A percentile compares a stretch with the other conserved stretches of the same genome.
Conservation (phyloP, 306 rosid genomes). For the Malus sieversii region DNA sequence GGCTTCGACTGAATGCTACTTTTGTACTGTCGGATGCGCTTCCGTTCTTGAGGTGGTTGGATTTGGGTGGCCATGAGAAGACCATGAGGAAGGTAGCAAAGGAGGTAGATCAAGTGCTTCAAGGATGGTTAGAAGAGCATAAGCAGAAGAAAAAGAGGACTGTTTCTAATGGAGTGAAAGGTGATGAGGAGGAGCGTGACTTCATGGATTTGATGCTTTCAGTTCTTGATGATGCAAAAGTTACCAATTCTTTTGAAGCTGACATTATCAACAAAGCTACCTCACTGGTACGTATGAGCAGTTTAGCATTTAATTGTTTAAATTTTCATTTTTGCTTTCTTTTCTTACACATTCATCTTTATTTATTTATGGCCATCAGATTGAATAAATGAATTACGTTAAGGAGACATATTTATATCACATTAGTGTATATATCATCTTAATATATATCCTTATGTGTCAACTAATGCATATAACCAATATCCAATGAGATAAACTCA, state of each 20-base stretch:
- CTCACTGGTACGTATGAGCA: not conserved
- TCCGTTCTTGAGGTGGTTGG: not conserved
- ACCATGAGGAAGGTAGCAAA: constrained; percentile 3
- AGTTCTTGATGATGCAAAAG: not conserved
- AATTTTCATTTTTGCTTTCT: not conserved
- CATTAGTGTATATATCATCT: too few relatives aligned
- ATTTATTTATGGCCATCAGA: too few relatives aligned
- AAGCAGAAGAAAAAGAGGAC: not conserved
- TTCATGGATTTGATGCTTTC: constrained; percentile 22
- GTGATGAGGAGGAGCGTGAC: not conserved
- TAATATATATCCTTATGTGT: too few relatives aligned
- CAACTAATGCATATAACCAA: too few relatives aligned
- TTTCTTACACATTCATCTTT: not conserved
- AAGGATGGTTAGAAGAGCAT: constrained; percentile 12
- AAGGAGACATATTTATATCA: too few relatives aligned
- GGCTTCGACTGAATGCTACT: not conserved
- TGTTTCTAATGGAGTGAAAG: not conserved
- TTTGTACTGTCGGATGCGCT: not conserved
- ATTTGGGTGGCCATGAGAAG: not conserved
- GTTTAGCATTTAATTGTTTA: not conserved
- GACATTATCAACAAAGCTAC: constrained; percentile 17
- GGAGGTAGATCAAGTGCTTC: not conserved
- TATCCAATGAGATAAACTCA: too few relatives aligned
- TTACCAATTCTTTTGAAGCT: not conserved
- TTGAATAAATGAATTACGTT: not conserved